Evolutionary conservation across 257 asterid genomes (phyloP).

Genomic region (Paulownia fortunei): DNA sequence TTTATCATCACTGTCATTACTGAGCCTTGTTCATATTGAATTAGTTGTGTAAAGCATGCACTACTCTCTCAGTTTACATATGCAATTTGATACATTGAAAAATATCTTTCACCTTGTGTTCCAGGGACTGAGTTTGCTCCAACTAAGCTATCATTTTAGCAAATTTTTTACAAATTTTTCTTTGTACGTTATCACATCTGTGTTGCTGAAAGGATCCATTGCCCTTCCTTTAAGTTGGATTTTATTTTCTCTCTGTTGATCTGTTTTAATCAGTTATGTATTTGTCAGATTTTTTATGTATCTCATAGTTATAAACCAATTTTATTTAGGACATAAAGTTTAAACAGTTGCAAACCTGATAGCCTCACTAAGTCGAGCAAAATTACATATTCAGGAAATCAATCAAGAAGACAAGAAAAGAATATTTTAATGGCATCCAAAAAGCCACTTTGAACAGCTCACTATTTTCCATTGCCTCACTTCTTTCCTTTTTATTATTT

Average conservation of each 20-base stretch:
- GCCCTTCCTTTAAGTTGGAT: too few relatives aligned
- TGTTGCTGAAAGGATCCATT: too few relatives aligned
- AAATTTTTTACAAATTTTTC: background rate
- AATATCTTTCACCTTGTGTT: background rate
- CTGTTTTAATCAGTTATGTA: too few relatives aligned
- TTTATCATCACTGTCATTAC: background rate
- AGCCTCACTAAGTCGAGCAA: background rate
- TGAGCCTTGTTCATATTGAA: slow-evolving; percentile 13
- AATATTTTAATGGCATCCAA: background rate
- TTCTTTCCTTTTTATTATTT: background rate
- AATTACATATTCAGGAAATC: background rate
- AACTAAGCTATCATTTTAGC: background rate
- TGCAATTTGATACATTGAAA: slow-evolving; percentile 1
- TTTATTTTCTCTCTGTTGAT: too few relatives aligned
- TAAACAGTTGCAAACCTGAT: too few relatives aligned
- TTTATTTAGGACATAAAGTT: too few relatives aligned
- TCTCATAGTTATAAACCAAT: too few relatives aligned
- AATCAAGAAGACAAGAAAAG: background rate
- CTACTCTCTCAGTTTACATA: background rate
- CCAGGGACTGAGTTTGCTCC: slow-evolving; percentile 1
- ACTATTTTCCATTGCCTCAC: background rate
- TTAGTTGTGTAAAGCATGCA: background rate
- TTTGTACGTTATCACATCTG: background rate
- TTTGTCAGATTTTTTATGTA: too few relatives aligned
- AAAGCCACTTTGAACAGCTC: background rate